Evolutionary conservation across 306 rosid genomes (phyloP), one percentile per base, ranked within the genome.

Genomic region (Malus sylvestris): DNA sequence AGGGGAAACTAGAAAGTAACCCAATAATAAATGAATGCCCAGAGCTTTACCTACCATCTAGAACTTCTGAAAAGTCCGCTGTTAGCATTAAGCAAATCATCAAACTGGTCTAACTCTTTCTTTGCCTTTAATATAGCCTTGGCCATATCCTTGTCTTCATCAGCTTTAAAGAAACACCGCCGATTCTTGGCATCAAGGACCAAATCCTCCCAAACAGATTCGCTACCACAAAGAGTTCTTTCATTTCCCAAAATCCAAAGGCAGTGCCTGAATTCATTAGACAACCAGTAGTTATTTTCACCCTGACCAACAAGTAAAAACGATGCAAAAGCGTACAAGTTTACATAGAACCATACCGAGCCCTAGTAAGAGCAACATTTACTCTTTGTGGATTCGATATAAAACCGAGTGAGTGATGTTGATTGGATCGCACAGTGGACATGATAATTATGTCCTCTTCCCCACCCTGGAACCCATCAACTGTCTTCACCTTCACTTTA

Each of bases 331-430:
- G 27, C 33, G 35, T 16, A 27, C 18, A 45, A 63, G 13, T 23
- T 51, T 4, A 42, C 35, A 42, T 40, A 38, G 74, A 27, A 14
- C 16, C 75, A 45, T 84, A 93, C 98, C 96, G 83, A 3, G 98
- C 98, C 80, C 96, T 87, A 16, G 98, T 93, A 61, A 93, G 90
- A 79, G 96, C 87, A 78, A 93, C 98, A 87, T 93, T 93, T 15
- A 83, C 76, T 81, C 96, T 83, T 67, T 85, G 88, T 38, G 61
- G 83, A 68, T 64, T 76, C 5, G 94, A 89, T 30, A 91, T 75
- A 63, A 63, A 93, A 27, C 30, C 78, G 63, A 90, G 76, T 13
- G 92, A 87, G 10, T 71, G 55, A 35, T 55, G 58, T 3, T 71
- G 40, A 74, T 81, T 76, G 19, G 93, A 86, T 77, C 96, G 70